Percentiles rank a stretch among this genome's conserved stretches.
Conservation (phyloP, 306 rosid genomes). For the Senna siamea region DNA sequence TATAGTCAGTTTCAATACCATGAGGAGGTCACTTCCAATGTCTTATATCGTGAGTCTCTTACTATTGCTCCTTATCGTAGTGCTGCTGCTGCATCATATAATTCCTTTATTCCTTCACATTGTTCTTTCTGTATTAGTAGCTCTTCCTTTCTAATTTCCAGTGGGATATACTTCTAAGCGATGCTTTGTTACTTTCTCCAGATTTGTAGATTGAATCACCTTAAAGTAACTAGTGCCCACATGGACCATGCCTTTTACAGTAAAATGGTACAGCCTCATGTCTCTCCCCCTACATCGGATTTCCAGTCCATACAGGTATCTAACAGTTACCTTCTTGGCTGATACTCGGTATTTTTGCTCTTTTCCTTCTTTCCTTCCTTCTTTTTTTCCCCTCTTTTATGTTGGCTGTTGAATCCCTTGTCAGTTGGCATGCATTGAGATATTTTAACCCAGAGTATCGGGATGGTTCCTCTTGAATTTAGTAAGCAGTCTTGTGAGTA, state of each 20-base stretch:
- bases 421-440: not conserved
- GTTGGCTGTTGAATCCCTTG: not conserved
- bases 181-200: not conserved
- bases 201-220: not conserved
- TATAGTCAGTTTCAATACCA: not conserved
- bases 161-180: not conserved
- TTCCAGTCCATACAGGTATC: not conserved
- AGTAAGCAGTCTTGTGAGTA: not conserved
- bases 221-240: not conserved
- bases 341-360: not conserved
- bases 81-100: no score
- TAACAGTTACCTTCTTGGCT: not conserved
- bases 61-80: not conserved
- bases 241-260: not conserved
- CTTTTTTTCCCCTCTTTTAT: not conserved
- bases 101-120: not conserved
- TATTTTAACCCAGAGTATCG: no score
- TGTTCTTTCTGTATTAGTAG: not conserved
- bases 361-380: not conserved
- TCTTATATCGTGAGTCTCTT: conserved; percentile 41
- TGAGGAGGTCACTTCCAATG: conserved; percentile 47
- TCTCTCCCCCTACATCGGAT: not conserved
- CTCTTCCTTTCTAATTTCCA: not conserved
- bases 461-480: not conserved
- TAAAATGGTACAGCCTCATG: not conserved